phyloP scores from a whole-genome alignment of 805 yeast species.

The Ogataea paraovalis region DNA sequence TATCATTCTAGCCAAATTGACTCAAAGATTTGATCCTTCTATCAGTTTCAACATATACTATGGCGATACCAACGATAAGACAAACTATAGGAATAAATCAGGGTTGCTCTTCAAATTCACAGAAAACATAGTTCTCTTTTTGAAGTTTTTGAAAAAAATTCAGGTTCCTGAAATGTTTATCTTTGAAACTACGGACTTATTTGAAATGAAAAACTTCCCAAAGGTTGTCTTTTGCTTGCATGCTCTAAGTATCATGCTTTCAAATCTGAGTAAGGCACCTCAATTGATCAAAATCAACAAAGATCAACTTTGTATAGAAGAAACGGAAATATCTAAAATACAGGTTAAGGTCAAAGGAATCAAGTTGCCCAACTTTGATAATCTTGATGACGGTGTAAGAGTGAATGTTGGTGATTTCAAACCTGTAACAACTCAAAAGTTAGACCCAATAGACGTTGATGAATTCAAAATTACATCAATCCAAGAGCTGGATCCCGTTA shows the following conservation, averaged over 20 bases:
- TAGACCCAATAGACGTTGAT: no score
- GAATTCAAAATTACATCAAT: background rate
- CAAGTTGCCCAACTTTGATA: slow-evolving; percentile 72
- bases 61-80: slow-evolving; percentile 32
- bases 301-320: slow-evolving; percentile 50
- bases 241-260: slow-evolving; percentile 74
- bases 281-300: slow-evolving; percentile 61
- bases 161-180: slow-evolving; percentile 83
- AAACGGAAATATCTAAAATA: slow-evolving; percentile 64
- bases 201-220: slow-evolving; percentile 88
- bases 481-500: background rate
- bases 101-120: slow-evolving; percentile 81
- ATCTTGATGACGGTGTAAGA: slow-evolving; percentile 32
- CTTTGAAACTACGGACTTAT: slow-evolving; percentile 89
- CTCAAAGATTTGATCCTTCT: slow-evolving; percentile 67
- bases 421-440: background rate
- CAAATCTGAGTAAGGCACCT: slow-evolving; percentile 55
- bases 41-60: slow-evolving; percentile 53
- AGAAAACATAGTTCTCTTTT: slow-evolving; percentile 85
- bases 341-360: slow-evolving; percentile 66
- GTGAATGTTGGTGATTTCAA: slow-evolving; percentile 26
- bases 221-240: slow-evolving; percentile 92
- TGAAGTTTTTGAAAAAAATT: slow-evolving; percentile 61
- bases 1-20: slow-evolving; percentile 74
- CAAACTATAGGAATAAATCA: slow-evolving; percentile 27